Conservation (phyloP, 2,329 filamentous ascomycete species). For the Gnomoniopsis sp. region DNA sequence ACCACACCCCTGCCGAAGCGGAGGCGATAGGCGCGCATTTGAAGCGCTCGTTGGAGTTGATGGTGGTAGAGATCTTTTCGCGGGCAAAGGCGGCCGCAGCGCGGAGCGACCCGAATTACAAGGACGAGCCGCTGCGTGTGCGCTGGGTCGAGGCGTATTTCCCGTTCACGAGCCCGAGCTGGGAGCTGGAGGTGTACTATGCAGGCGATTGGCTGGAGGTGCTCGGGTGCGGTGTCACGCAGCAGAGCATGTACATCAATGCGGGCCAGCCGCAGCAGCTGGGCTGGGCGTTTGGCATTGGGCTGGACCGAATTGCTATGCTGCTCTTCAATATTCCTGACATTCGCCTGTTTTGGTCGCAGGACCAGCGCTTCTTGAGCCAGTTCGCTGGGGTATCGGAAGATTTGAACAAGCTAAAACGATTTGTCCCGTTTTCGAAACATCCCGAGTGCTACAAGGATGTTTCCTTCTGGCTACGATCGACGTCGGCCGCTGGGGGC, state of each 20-base stretch:
- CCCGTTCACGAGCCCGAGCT: constrained; percentile 92
- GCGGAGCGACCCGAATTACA: constrained; percentile 44
- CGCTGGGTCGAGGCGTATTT: constrained; percentile 98
- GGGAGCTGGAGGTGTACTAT: constrained; percentile 95
- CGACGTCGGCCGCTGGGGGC: constrained; percentile 43
- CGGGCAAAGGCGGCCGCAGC: constrained; percentile 67
- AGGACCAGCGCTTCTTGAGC: constrained; percentile 76
- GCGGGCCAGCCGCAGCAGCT: constrained; percentile 72
- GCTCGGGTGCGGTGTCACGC: constrained; percentile 85
- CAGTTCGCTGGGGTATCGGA: constrained; percentile 71
- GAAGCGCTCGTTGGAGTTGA: constrained; percentile 82
- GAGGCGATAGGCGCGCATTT: constrained; percentile 81
- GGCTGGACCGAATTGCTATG: constrained; percentile 95
- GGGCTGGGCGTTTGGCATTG: constrained; percentile 95
- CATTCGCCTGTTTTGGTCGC: constrained; percentile 94
- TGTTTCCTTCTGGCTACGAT: constrained; percentile 84
- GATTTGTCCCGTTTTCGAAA: constrained; percentile 86
- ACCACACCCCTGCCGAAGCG: constrained; percentile 73
- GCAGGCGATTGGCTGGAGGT: constrained; percentile 94
- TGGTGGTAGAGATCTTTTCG: constrained; percentile 86
- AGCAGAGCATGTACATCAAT: constrained; percentile 75
- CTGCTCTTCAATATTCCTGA: constrained; percentile 93
- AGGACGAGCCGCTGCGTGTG: constrained; percentile 73
- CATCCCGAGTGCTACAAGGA: constrained; percentile 88
- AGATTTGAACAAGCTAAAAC: constrained; percentile 45